Base-by-base conservation (phyloP, 495 filamentous ascomycete species). In the Penicillium crystallinum region DNA sequence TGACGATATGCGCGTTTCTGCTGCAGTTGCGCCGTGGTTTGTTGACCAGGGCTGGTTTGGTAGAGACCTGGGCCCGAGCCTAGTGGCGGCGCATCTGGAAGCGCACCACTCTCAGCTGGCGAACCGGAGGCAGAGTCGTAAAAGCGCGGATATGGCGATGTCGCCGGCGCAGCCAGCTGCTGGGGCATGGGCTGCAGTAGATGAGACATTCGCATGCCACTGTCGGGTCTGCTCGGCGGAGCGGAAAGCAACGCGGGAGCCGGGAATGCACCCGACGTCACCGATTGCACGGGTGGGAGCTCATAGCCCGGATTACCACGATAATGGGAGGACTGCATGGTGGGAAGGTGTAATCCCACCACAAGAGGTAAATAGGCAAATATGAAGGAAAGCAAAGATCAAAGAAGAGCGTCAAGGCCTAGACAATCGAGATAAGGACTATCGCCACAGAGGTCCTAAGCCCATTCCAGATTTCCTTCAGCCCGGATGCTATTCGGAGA, bases 1-100 rank as follows among this genome's bases (percentile, higher is more conserved):
- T 98, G 93, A 30, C 93, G 81, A 70, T 97, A 98, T 6, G 92
- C 93, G 61, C 93, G 78, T 67, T 97, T 97, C 72, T 95, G 92
- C 49, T 75, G 73, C 38, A 69, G 49, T 44, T 77, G 74, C 69
- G 91, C 89, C 46, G 66, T 64, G 0, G 52, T 52, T 44, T 75
- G 70, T 21, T 77, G 74, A 40, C 74, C 67, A 33, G 68, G 58
- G 29, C 75, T 75, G 14, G 76, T 66, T 21, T 76, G 75, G 30
- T 75, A 67, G 43, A 81, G 61, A 36, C 64, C 70, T 42, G 72
- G 39, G 30, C 59, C 55, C 17, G 72, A 67, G 23, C 68, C 74
- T 19, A 69, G 31, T 38, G 55, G 48, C 12, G 64, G 57, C 6
- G 57, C 65, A 60, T 77, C 74, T 1, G 64, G 63, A 10, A 76